Conservation (phyloP, 352 stramenopile species). For the Globisporangium parvum region DNA sequence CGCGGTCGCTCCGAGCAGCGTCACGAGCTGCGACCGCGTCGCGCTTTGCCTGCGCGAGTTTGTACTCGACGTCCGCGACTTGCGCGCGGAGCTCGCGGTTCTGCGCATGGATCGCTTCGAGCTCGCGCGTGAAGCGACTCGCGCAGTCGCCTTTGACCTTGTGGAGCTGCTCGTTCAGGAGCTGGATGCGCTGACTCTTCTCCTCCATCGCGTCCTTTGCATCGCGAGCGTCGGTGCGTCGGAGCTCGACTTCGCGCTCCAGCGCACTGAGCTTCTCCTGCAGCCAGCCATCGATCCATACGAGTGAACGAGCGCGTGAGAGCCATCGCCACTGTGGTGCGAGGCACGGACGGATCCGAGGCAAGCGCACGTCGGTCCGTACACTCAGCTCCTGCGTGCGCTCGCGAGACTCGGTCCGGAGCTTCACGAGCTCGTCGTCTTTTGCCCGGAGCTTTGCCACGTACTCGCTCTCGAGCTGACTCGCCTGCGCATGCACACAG, state of each 20-base stretch:
- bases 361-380: slow-evolving; percentile 1
- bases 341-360: background rate
- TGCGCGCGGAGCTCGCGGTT: slow-evolving; percentile 59
- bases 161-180: slow-evolving; percentile 67
- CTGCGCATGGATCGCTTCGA: slow-evolving; percentile 47
- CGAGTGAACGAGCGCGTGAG: too few species aligned
- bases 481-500: slow-evolving; percentile 18
- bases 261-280: slow-evolving; percentile 34
- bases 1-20: slow-evolving; percentile 33
- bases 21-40: slow-evolving; percentile 29
- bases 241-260: slow-evolving; percentile 58
- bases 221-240: slow-evolving; percentile 47
- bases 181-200: slow-evolving; percentile 50
- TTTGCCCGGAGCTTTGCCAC: slow-evolving; percentile 38
- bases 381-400: slow-evolving; percentile 51
- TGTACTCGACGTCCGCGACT: slow-evolving; percentile 45
- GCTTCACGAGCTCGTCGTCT: slow-evolving; percentile 42
- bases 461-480: slow-evolving; percentile 39
- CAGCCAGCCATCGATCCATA: background rate
- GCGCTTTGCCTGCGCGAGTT: slow-evolving; percentile 33
- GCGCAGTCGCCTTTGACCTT: slow-evolving; percentile 69
- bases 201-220: slow-evolving; percentile 58
- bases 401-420: slow-evolving; percentile 45
- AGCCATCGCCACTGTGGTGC: too few species aligned
- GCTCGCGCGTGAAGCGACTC: slow-evolving; percentile 38